A percentile compares a stretch with the other conserved stretches of the same genome.
Evolutionary conservation across 2,329 filamentous ascomycete species (phyloP).

Genomic region (Colletotrichum ledebouriae): DNA sequence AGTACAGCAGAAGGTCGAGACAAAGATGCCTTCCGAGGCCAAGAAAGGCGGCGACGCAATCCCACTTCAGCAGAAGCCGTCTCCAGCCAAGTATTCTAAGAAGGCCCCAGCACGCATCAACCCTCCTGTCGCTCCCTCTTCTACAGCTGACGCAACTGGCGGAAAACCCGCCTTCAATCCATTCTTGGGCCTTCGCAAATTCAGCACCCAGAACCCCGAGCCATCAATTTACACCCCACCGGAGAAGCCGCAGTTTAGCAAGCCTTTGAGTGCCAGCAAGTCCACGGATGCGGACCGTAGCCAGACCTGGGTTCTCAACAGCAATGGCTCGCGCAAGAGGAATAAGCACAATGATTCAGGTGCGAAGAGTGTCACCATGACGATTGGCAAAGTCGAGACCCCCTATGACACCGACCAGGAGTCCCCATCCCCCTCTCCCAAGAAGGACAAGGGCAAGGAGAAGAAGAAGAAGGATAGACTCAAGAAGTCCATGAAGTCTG

Average conservation of each 20-base stretch:
- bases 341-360: neutral
- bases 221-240: neutral
- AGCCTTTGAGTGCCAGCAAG: neutral
- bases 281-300: neutral
- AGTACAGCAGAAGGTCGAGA: no score
- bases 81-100: neutral
- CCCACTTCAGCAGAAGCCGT: neutral
- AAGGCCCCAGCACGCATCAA: conserved; percentile 22
- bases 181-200: conserved; percentile 1
- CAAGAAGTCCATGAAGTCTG: conserved; percentile 24
- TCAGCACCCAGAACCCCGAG: conserved; percentile 17
- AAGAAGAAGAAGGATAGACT: conserved; percentile 15
- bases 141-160: neutral
- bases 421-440: conserved; percentile 17
- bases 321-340: conserved; percentile 20
- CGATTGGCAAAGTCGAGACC: conserved; percentile 27
- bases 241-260: neutral
- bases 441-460: conserved; percentile 24
- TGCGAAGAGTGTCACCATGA: conserved; percentile 10
- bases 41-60: neutral
- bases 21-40: no score
- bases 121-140: neutral
- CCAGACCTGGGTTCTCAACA: conserved; percentile 22
- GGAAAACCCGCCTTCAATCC: conserved; percentile 20
- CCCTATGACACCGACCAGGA: conserved; percentile 24